Evolutionary conservation across 495 filamentous ascomycete genomes (phyloP).

Genomic region (Penicillium manginii): DNA sequence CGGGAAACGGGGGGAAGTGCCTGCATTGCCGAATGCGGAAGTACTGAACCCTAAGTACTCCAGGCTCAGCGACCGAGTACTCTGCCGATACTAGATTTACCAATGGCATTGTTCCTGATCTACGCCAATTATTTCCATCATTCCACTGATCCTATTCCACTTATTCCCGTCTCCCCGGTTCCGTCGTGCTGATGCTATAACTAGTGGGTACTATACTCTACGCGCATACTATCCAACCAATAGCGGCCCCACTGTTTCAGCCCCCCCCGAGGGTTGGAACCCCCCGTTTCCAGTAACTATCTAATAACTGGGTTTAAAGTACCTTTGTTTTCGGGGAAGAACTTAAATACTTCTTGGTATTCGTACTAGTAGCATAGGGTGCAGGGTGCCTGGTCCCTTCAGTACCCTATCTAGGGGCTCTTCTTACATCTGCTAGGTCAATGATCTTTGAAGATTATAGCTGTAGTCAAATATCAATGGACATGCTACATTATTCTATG

Average conservation of each 20-base stretch:
- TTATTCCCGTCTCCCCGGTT: not conserved
- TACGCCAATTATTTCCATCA: not conserved
- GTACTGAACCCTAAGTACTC: not conserved
- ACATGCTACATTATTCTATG: slow-evolving; percentile 20
- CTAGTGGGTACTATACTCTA: not conserved
- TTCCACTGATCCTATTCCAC: not conserved
- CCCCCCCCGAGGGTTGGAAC: not conserved
- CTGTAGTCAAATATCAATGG: slow-evolving; percentile 12
- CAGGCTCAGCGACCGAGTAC: no score
- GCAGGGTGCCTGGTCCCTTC: no score
- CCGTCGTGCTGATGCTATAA: not conserved
- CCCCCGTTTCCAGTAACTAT: no score
- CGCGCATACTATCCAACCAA: slow-evolving; percentile 8
- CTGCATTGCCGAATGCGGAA: slow-evolving; percentile 20
- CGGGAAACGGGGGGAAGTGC: slow-evolving; percentile 9
- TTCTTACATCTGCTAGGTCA: no score
- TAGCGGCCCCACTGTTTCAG: slow-evolving; percentile 33
- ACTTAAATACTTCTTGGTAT: no score
- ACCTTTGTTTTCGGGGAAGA: no score
- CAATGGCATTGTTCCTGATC: slow-evolving; percentile 1
- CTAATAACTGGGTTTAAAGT: no score
- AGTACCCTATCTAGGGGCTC: no score
- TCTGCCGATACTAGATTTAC: not conserved
- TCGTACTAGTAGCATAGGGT: no score
- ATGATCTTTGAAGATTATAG: not conserved